Evolutionary conservation across 768 basidiomycete genomes (phyloP).

Genomic region (Russula earlei): DNA sequence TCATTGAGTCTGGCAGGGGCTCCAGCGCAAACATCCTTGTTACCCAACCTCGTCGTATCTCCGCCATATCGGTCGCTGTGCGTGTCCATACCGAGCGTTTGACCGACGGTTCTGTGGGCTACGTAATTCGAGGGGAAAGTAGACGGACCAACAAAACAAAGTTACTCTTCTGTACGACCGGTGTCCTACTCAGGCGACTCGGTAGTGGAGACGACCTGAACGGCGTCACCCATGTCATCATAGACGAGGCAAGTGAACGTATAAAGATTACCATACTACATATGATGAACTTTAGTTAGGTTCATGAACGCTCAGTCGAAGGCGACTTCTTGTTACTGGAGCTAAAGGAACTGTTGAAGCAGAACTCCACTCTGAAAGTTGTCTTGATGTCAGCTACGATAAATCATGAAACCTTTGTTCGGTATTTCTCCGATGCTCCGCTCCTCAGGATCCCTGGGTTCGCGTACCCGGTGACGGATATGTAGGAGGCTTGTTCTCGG

Average conservation of each 20-base stretch:
- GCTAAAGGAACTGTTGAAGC: conserved; percentile 61
- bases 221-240: conserved; percentile 73
- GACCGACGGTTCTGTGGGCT: conserved; percentile 75
- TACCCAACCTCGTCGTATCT: conserved; percentile 84
- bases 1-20: conserved; percentile 54
- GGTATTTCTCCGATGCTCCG: conserved; percentile 78
- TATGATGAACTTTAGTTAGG: conserved; percentile 34
- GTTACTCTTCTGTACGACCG: conserved; percentile 86
- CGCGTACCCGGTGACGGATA: conserved; percentile 67
- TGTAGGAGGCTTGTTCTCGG: conserved; percentile 32
- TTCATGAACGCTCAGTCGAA: conserved; percentile 88
- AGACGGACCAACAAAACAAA: conserved; percentile 58
- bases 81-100: conserved; percentile 77
- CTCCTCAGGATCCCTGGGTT: conserved; percentile 78
- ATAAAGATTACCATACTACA: not conserved
- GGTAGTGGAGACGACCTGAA: conserved; percentile 62
- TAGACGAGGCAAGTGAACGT: conserved; percentile 63
- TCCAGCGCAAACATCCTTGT: conserved; percentile 66
- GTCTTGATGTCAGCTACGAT: conserved; percentile 94
- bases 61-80: conserved; percentile 80
- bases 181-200: conserved; percentile 77
- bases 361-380: conserved; percentile 61
- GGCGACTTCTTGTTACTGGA: conserved; percentile 84
- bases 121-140: conserved; percentile 82
- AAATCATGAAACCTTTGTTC: conserved; percentile 75